These are phyloP conservation scores for Malassezia sympodialis DNA, from an alignment of 1,284 basidiomycete species.

Conservation along the genomic window DNA sequence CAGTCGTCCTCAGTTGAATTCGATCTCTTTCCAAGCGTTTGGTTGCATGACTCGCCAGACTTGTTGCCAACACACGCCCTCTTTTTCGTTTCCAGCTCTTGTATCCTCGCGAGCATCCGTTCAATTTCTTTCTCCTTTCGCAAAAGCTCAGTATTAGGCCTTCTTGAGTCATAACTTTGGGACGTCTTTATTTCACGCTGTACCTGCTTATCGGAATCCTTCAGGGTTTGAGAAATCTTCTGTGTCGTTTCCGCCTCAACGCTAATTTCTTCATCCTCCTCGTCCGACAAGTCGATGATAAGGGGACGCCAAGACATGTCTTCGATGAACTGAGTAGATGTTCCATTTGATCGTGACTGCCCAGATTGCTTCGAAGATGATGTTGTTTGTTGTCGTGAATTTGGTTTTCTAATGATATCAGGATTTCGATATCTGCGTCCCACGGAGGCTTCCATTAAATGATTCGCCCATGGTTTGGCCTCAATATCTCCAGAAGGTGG, in stretches of 20 bases:
- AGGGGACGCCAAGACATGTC: neutral
- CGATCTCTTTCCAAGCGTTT: neutral
- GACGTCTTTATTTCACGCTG: neutral
- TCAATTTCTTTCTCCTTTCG: slow-evolving; percentile 13
- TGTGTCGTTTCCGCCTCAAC: neutral
- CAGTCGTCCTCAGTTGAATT: neutral
- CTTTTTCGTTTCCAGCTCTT: slow-evolving; percentile 7
- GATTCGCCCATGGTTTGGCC: neutral
- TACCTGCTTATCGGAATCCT: neutral
- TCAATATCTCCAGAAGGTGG: slow-evolving; percentile 3
- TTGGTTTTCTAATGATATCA: neutral
- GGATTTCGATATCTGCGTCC: neutral
- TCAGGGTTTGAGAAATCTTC: neutral
- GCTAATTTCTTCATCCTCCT: slow-evolving; percentile 2
- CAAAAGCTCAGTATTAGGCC: neutral
- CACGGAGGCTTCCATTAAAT: neutral
- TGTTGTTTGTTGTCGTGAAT: neutral
- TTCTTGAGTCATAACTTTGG: neutral
- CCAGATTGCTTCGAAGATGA: neutral
- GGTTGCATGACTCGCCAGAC: neutral
- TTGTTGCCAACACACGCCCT: neutral
- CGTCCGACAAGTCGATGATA: slow-evolving; percentile 14
- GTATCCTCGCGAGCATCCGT: slow-evolving; percentile 4
- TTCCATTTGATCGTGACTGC: neutral
- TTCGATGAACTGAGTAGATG: slow-evolving; percentile 2